Conservation (phyloP, 1,284 basidiomycete species). For the Tilletia caries region DNA sequence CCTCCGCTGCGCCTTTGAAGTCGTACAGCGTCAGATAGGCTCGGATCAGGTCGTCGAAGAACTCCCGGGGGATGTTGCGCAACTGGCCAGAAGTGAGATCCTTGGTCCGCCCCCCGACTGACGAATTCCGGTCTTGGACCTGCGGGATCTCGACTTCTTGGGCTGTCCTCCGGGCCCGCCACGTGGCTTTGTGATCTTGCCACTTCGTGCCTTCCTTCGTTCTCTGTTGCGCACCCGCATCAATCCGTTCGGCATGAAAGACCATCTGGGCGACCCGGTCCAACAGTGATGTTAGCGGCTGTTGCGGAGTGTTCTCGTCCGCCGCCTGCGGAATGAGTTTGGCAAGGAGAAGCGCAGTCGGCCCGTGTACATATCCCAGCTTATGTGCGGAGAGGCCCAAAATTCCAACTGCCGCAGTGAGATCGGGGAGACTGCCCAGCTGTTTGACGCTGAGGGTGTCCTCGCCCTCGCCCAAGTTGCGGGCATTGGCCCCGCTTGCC, state of each 20-base stretch:
- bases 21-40: no score
- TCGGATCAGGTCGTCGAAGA: no score
- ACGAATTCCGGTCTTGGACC: no score
- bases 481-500: neutral
- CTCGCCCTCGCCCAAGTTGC: neutral
- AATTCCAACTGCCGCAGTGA: constrained; percentile 1
- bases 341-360: neutral
- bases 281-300: neutral
- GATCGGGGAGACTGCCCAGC: neutral
- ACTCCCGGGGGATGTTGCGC: no score
- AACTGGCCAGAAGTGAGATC: no score
- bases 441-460: neutral
- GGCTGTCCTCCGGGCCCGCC: no score
- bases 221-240: neutral
- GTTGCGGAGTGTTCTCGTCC: neutral
- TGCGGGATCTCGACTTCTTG: no score
- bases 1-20: no score
- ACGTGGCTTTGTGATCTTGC: no score
- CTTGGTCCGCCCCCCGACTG: no score
- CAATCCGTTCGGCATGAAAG: neutral
- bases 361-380: neutral
- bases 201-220: neutral
- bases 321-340: neutral
- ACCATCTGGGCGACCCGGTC: neutral
- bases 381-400: neutral